Percentiles rank a stretch among this genome's conserved stretches.
phyloP scores from a whole-genome alignment of 2,329 filamentous ascomycete genomes.

The Clathrospora elynae region DNA sequence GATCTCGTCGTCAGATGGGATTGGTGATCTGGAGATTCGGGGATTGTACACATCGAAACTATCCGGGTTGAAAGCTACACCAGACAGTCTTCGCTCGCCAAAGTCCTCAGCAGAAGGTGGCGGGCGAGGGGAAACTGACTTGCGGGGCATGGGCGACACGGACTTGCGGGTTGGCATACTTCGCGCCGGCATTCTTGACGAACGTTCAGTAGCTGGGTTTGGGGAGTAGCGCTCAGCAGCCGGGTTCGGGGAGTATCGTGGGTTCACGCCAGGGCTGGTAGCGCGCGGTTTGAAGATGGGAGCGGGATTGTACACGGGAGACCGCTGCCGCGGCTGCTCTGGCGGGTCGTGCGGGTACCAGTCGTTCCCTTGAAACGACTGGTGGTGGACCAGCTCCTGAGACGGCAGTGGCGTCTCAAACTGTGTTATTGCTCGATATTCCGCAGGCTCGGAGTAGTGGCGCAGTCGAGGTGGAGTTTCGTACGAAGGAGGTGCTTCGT shows the following conservation, averaged over 20 bases:
- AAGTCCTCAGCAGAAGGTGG: conserved; percentile 50
- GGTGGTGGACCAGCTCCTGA: conserved; percentile 38
- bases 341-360: conserved; percentile 53
- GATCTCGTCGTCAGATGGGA: conserved; percentile 30
- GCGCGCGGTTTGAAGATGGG: conserved; percentile 52
- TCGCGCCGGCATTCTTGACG: conserved; percentile 50
- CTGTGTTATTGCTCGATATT: conserved; percentile 41
- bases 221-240: conserved; percentile 23
- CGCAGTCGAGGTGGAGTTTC: conserved; percentile 33
- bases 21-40: conserved; percentile 36
- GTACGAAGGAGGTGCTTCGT: conserved; percentile 29
- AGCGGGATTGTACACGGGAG: conserved; percentile 47
- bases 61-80: conserved; percentile 74
- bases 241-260: conserved; percentile 25
- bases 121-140: conserved; percentile 75
- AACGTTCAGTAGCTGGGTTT: conserved; percentile 41
- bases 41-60: conserved; percentile 77
- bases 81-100: conserved; percentile 60
- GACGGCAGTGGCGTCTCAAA: conserved; percentile 39
- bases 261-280: conserved; percentile 50
- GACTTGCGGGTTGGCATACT: conserved; percentile 68
- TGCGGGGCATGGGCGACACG: conserved; percentile 70
- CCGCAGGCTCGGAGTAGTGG: conserved; percentile 43
- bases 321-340: conserved; percentile 43
- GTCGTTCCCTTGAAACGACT: conserved; percentile 33